phyloP scores from a whole-genome alignment of 2,329 filamentous ascomycete genomes.

The Fusarium algeriense region DNA sequence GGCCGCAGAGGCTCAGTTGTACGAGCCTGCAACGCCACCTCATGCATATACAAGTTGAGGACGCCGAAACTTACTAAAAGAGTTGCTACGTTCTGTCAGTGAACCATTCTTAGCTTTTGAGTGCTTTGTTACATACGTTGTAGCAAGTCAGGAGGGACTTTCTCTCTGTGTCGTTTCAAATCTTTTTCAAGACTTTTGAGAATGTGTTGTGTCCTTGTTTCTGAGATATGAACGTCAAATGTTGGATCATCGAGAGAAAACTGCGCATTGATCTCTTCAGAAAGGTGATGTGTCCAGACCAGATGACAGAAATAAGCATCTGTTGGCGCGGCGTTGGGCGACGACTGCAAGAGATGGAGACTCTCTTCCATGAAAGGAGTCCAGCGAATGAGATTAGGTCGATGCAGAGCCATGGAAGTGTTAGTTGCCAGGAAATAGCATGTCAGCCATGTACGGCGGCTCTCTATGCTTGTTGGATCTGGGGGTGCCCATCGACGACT shows the following conservation, averaged over 20 bases:
- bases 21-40: conserved; percentile 77
- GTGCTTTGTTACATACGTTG: conserved; percentile 63
- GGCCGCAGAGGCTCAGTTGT: conserved; percentile 67
- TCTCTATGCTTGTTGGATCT: conserved; percentile 67
- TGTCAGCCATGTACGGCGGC: conserved; percentile 68
- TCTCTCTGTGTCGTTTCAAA: conserved; percentile 68
- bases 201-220: conserved; percentile 73
- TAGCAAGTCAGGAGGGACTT: conserved; percentile 65
- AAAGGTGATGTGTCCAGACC: conserved; percentile 70
- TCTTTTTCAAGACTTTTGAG: conserved; percentile 75
- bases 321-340: conserved; percentile 66
- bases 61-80: conserved; percentile 74
- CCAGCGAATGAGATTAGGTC: conserved; percentile 71
- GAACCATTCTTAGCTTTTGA: neutral
- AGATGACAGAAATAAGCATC: conserved; percentile 71
- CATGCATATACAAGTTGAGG: conserved; percentile 79
- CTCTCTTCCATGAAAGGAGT: conserved; percentile 71
- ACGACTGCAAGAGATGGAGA: conserved; percentile 65
- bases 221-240: conserved; percentile 66
- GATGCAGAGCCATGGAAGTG: conserved; percentile 70
- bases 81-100: conserved; percentile 60
- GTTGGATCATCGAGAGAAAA: conserved; percentile 75
- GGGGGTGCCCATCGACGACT: conserved; percentile 55
- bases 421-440: conserved; percentile 71
- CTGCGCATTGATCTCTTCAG: conserved; percentile 75